Conservation (phyloP, 306 rosid genomes). For the Rosa multiflora region DNA sequence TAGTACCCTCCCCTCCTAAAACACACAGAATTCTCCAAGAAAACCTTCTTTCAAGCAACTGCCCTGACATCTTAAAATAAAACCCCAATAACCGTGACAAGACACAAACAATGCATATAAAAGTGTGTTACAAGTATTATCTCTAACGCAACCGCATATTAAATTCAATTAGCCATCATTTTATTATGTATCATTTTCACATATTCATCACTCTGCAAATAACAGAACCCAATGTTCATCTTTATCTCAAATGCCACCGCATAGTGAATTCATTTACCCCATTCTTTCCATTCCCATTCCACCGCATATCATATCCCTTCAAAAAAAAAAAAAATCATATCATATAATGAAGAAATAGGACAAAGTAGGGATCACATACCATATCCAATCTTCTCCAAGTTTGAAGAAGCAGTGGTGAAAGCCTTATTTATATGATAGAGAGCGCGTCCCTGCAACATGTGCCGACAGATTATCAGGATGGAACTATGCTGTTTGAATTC, state of each 20-base stretch:
- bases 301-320: no score
- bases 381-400: constrained; percentile 93
- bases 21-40: not conserved
- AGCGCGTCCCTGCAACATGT: constrained; percentile 69
- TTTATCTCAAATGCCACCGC: not conserved
- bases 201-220: not conserved
- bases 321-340: not conserved
- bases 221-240: not conserved
- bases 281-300: not conserved
- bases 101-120: not conserved
- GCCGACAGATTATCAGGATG: constrained; percentile 26
- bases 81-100: not conserved
- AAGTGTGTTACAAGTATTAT: not conserved
- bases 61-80: not conserved
- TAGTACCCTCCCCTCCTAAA: not conserved
- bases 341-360: not conserved
- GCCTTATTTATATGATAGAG: constrained; percentile 80
- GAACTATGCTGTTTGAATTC: constrained; percentile 6
- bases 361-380: constrained; percentile 35
- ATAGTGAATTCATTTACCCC: not conserved
- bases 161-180: not conserved
- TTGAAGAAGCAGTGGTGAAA: constrained; percentile 82
- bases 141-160: not conserved
- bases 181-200: not conserved
- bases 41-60: not conserved